Evolutionary conservation across 805 yeast genomes (phyloP).

Genomic region (Danielia oregonensis): DNA sequence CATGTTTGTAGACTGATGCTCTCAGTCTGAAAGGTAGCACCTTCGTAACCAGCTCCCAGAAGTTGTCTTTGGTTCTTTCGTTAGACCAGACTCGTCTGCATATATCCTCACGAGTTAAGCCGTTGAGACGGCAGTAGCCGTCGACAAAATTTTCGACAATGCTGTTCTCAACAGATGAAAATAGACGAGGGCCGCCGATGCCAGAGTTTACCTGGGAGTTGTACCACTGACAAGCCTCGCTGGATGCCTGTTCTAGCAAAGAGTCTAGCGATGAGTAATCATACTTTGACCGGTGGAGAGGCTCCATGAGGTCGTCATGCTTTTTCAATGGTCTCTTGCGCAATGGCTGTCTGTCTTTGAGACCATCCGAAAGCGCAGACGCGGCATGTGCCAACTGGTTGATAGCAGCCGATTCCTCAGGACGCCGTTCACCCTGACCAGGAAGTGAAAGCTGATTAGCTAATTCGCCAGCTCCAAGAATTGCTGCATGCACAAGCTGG

Average conservation of each 20-base stretch:
- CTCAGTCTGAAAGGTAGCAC: slow-evolving; percentile 83
- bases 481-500: slow-evolving; percentile 66
- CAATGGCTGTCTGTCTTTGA: background rate
- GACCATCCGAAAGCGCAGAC: slow-evolving; percentile 16
- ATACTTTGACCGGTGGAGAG: slow-evolving; percentile 17
- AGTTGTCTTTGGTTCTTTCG: slow-evolving; percentile 79
- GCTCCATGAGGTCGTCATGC: slow-evolving; percentile 2
- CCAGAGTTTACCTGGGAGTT: slow-evolving; percentile 18
- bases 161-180: slow-evolving; percentile 60
- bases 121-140: slow-evolving; percentile 63
- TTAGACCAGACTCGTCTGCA: slow-evolving; percentile 86
- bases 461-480: slow-evolving; percentile 62
- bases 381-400: slow-evolving; percentile 30
- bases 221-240: slow-evolving; percentile 35
- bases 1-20: slow-evolving; percentile 90
- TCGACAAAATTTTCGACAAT: slow-evolving; percentile 71
- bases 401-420: slow-evolving; percentile 17
- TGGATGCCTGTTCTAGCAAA: slow-evolving; percentile 33
- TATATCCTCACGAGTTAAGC: slow-evolving; percentile 61
- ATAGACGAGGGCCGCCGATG: slow-evolving; percentile 37
- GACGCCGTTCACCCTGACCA: background rate
- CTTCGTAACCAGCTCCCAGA: slow-evolving; percentile 80
- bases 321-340: slow-evolving; percentile 9
- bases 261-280: slow-evolving; percentile 27
- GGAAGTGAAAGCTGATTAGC: slow-evolving; percentile 39